These are phyloP conservation scores for Begonia fuchsioides DNA, from an alignment of 306 rosid genomes.

Conservation along the genomic window DNA sequence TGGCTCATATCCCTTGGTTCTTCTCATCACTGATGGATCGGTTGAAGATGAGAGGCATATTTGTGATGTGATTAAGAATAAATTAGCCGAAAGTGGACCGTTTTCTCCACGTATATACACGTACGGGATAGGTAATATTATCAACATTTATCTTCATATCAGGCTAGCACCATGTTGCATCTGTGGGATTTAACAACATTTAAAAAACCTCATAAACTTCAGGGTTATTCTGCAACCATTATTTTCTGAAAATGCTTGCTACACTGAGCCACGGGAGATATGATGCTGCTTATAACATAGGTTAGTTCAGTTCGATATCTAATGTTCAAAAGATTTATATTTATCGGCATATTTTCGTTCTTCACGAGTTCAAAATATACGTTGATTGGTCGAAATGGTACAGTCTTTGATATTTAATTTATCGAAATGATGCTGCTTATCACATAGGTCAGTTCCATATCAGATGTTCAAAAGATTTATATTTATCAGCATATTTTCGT, in stretches of 20 bases:
- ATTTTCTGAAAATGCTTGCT: slow-evolving; percentile 84
- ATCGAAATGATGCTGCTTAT: too few relatives aligned
- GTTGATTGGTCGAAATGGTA: too few relatives aligned
- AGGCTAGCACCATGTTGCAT: too few relatives aligned
- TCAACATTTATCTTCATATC: too few relatives aligned
- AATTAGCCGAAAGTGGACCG: slow-evolving; percentile 25
- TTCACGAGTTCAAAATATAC: too few relatives aligned
- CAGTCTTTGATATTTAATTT: too few relatives aligned
- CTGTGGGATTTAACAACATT: too few relatives aligned
- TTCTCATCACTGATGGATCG: slow-evolving; percentile 86
- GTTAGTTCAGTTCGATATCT: slow-evolving; percentile 35
- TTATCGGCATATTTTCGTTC: neutral
- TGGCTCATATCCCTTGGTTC: slow-evolving; percentile 55
- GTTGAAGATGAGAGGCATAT: slow-evolving; percentile 84
- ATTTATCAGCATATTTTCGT: too few relatives aligned
- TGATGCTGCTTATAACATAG: slow-evolving; percentile 51
- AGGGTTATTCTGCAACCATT: slow-evolving; percentile 90
- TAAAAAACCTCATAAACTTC: neutral
- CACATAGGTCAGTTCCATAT: too few relatives aligned
- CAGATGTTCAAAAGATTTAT: too few relatives aligned
- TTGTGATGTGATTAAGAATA: slow-evolving; percentile 42
- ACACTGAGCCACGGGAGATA: slow-evolving; percentile 60
- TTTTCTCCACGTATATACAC: slow-evolving; percentile 69
- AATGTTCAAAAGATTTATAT: neutral
- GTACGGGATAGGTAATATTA: slow-evolving; percentile 67